phyloP scores from a whole-genome alignment of 2,329 filamentous ascomycete genomes.

The Fusarium marasasianum region DNA sequence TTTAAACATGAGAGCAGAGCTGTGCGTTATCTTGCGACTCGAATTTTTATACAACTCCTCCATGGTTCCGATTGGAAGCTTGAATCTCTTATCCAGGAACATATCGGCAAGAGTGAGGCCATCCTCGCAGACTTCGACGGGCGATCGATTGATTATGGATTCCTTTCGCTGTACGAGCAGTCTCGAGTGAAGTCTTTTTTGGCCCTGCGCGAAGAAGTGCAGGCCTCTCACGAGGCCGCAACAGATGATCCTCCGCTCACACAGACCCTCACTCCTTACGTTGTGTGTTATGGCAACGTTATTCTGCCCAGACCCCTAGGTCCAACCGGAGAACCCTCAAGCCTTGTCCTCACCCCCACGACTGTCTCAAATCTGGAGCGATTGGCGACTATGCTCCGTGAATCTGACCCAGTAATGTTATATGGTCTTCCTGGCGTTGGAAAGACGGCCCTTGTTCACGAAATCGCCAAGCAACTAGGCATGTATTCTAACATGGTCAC shows the following conservation, averaged over 20 bases:
- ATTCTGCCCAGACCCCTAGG: constrained; percentile 73
- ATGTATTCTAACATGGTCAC: constrained; percentile 88
- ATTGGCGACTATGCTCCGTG: constrained; percentile 74
- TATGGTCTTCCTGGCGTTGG: constrained; percentile 86
- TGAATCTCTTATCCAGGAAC: constrained; percentile 73
- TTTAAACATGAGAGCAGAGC: constrained; percentile 68
- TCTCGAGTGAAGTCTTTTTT: constrained; percentile 59
- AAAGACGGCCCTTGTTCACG: constrained; percentile 87
- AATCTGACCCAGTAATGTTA: constrained; percentile 77
- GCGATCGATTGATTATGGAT: constrained; percentile 78
- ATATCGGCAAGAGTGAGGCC: constrained; percentile 69
- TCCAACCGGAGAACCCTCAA: constrained; percentile 56
- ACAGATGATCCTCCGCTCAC: constrained; percentile 17
- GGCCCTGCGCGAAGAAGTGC: constrained; percentile 52
- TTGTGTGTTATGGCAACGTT: constrained; percentile 71
- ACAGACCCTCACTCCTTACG: constrained; percentile 66
- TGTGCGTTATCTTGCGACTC: constrained; percentile 82
- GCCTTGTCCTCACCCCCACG: constrained; percentile 75
- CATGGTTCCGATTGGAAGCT: constrained; percentile 82
- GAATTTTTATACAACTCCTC: constrained; percentile 82
- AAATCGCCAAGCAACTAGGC: constrained; percentile 82
- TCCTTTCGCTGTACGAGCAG: constrained; percentile 70
- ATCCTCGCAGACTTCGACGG: constrained; percentile 81
- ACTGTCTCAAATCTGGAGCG: constrained; percentile 75
- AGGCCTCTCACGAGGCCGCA: constrained; percentile 29